Evolutionary conservation across 2,329 filamentous ascomycete genomes (phyloP).

Genomic region (Didymosphaeria variabile): DNA sequence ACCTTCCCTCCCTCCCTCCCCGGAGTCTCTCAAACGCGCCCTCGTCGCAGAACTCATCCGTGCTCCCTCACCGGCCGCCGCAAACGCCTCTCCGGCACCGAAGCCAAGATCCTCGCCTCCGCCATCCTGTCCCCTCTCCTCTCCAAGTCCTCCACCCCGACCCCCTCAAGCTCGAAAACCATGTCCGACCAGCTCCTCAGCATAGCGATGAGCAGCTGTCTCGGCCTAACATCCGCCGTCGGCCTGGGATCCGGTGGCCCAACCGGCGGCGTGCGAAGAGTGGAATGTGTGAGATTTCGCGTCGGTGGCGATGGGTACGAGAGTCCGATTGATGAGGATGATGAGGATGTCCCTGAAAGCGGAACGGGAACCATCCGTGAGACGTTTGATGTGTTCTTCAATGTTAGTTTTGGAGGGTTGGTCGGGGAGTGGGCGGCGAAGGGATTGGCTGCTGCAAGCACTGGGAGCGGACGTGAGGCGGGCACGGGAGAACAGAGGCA

Average conservation of each 20-base stretch:
- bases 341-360: slow-evolving; percentile 37
- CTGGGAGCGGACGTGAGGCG: slow-evolving; percentile 15
- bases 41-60: slow-evolving; percentile 58
- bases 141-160: slow-evolving; percentile 35
- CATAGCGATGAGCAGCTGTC: slow-evolving; percentile 55
- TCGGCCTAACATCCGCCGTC: slow-evolving; percentile 46
- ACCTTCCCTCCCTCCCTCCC: slow-evolving; percentile 34
- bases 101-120: slow-evolving; percentile 58
- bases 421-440: slow-evolving; percentile 55
- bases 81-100: slow-evolving; percentile 55
- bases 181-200: slow-evolving; percentile 49
- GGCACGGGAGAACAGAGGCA: slow-evolving; percentile 18
- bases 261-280: slow-evolving; percentile 46
- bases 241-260: slow-evolving; percentile 49
- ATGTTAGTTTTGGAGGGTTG: slow-evolving; percentile 52
- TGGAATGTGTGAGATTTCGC: slow-evolving; percentile 54
- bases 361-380: slow-evolving; percentile 41
- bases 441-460: slow-evolving; percentile 41
- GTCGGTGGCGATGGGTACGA: slow-evolving; percentile 52
- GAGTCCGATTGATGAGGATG: slow-evolving; percentile 52
- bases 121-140: slow-evolving; percentile 52
- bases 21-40: slow-evolving; percentile 56
- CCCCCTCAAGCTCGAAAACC: slow-evolving; percentile 34
- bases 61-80: slow-evolving; percentile 52
- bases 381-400: slow-evolving; percentile 57